Evolutionary conservation across 352 stramenopile species (phyloP), one percentile per base, ranked within the genome.

Genomic region (Phytopythium kandeliae): DNA sequence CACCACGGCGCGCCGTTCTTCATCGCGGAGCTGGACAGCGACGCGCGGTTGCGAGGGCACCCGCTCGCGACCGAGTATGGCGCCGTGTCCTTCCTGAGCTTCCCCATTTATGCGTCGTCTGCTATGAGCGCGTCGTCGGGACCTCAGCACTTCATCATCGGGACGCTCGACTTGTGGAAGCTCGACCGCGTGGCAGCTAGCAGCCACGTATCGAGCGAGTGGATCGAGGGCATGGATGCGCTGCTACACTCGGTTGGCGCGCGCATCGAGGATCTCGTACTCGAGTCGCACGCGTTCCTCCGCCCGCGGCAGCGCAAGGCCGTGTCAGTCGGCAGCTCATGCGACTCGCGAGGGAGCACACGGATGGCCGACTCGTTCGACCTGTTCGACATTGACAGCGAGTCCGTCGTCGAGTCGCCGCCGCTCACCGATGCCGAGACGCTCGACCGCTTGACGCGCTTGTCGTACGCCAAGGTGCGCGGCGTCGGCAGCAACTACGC

Each of bases 1-100:
- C 80, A 78, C 55, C 70, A 92, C 60, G 55, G 69, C n/a, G 48
- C 65, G 1, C 65, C 75, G 1, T 86, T 92, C 50, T 89, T 92
- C 54, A 75, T 92, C 24, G 42, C 67, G 0, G 74, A 90, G 33
- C 63, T 86, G 41, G 65, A 65, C 26, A 55, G 76, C 6, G 82
- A 92, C 52, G 61, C 63, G 9, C 82, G 82, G 9, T 81, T 92
- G 51, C 73, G 66, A 25, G 79, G 71, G 0, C 82, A 90, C 49
- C 82, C 82, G 26, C 60, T 92, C 3, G 65, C 72, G 38, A 79
- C 73, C 0, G 82, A 92, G 16, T 65, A 79, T 21, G 60, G 71
- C 45, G 69, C 72, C 12, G 58, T 78, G 26, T 85, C 74, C 21
- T 69, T 87, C 46, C 49, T 90, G n/a, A 89, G 75, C 41, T 68